phyloP scores from a whole-genome alignment of 2,329 filamentous ascomycete genomes.

The Leptographium procerum region DNA sequence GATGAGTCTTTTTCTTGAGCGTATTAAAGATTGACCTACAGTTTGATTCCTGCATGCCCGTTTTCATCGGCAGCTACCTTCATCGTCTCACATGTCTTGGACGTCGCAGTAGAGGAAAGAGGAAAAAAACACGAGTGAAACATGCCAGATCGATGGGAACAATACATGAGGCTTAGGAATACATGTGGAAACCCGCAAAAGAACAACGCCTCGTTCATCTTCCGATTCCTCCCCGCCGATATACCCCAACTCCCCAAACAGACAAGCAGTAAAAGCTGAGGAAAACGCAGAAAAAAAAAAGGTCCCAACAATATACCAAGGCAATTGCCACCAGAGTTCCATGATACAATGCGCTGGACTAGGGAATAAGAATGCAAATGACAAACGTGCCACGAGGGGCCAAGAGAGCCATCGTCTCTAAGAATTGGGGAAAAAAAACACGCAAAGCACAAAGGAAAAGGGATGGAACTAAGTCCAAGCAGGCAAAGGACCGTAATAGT shows the following conservation, averaged over 20 bases:
- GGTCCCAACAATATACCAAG: background rate
- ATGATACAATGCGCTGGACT: background rate
- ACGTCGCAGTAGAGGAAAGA: background rate
- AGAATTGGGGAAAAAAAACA: background rate
- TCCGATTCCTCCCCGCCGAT: background rate
- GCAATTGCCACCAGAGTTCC: background rate
- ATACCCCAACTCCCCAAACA: background rate
- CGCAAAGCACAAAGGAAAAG: background rate
- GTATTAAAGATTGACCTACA: background rate
- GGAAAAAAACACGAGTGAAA: background rate
- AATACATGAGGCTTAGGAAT: background rate
- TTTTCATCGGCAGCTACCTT: background rate
- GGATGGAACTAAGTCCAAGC: background rate
- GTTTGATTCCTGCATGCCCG: background rate
- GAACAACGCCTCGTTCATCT: background rate
- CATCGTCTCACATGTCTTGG: background rate
- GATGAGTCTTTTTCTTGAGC: background rate
- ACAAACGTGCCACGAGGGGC: background rate
- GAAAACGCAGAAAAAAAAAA: background rate
- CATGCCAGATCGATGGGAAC: background rate
- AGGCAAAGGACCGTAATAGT: background rate
- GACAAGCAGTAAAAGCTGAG: background rate
- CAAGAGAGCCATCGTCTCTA: slow-evolving; percentile 1
- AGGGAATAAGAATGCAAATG: background rate
- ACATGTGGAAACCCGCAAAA: background rate